These are phyloP conservation scores for Viola pubescens DNA, from an alignment of 441 rosid species.

Conservation along the genomic window DNA sequence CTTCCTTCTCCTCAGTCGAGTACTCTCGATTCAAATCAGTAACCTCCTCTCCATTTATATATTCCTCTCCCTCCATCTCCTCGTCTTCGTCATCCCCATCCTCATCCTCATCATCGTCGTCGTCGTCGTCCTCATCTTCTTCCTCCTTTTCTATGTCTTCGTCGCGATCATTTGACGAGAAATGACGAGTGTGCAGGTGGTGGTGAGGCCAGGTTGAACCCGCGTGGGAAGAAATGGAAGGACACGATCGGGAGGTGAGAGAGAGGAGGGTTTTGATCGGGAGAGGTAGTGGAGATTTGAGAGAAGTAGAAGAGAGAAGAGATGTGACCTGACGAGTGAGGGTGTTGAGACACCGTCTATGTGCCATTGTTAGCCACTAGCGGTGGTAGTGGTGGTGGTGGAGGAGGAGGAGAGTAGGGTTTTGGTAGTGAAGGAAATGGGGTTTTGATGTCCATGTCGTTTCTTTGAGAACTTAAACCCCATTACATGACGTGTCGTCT, in stretches of 20 bases:
- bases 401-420: not conserved
- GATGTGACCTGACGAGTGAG: constrained; percentile 39
- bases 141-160: constrained; percentile 24
- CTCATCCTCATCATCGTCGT: constrained; percentile 20
- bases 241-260: constrained; percentile 13
- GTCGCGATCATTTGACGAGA: constrained; percentile 36
- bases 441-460: too few species aligned
- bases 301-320: constrained; percentile 18
- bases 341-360: constrained; percentile 52
- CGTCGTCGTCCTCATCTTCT: constrained; percentile 19
- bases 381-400: not conserved
- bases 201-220: constrained; percentile 19
- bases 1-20: constrained; percentile 60
- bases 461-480: too few species aligned
- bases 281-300: constrained; percentile 13
- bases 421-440: not conserved
- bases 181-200: constrained; percentile 25
- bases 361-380: constrained; percentile 38
- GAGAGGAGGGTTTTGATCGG: constrained; percentile 6
- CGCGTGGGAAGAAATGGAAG: constrained; percentile 9
- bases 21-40: constrained; percentile 35
- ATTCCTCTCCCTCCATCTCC: constrained; percentile 19
- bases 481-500: too few species aligned
- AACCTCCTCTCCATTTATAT: constrained; percentile 27
- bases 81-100: constrained; percentile 20